Base-by-base conservation (phyloP, 2,329 filamentous ascomycete genomes). In the Mycosphaerella sp. region DNA sequence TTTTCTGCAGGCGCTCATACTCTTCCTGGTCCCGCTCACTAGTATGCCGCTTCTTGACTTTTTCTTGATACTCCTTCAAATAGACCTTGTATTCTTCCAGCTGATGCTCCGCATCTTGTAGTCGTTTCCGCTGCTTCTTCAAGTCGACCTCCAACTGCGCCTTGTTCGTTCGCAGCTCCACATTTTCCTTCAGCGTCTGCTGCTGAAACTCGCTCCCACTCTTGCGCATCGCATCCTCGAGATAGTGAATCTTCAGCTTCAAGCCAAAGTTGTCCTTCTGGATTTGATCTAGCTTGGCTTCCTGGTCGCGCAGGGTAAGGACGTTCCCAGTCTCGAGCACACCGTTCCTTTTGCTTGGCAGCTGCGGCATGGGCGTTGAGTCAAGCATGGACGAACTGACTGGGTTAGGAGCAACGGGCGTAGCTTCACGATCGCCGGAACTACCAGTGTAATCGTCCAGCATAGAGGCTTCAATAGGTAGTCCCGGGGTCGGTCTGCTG, bases 231-330 rank as follows among this genome's bases (percentile, higher is more conserved):
- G 88, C 87, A 61, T 97, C 89, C 68, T 98, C 89, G 50, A 98
- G 78, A 68, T 95, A 98, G 69, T 97, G 89, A 47, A 97, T 95
- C 70, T 95, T 96, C 61, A 97, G 79, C 70, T 97, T 97, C 48
- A 98, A 77, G 18, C 89, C 89, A 66, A 97, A 98, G 66, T 98
- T 98, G 66, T 97, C 93, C 74, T 98, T 98, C 66, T 96, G 89
- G 62, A 98, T 91, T 65, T 87, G 87, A 72, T 96, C 88, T 61
- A 98, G 91, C 59, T 82, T 81, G 61, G 89, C 89, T 70, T 97
- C 93, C 69, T 98, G 93, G 66, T 98, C 93, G 55, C 89, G 84
- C 52, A 98, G 71, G 1, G 93, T 95, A 61, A 96, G 78, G 65
- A 94, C 85, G 62, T 96, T 95, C 16, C 89, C 89, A 61, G 93